phyloP scores from a whole-genome alignment of 306 rosid species.

The Cyamopsis tetragonoloba region DNA sequence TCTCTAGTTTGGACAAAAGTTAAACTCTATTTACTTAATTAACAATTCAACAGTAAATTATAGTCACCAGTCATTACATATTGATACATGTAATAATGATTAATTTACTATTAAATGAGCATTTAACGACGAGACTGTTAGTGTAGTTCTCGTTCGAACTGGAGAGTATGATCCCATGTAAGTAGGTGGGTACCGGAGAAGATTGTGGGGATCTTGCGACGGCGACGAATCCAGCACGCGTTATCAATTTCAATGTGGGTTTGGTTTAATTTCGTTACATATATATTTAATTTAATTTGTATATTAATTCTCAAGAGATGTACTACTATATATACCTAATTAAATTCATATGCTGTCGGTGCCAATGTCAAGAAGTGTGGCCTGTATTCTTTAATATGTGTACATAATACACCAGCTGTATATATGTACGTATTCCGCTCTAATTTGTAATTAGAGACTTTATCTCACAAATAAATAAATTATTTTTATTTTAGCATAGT shows the following conservation, averaged over 20 bases:
- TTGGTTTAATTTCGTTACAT: neutral
- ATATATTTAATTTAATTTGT: too few species aligned
- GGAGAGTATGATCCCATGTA: too few species aligned
- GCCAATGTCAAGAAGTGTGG: conserved; percentile 3
- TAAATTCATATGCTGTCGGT: conserved; percentile 10
- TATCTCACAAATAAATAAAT: neutral
- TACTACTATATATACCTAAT: neutral
- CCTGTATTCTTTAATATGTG: neutral
- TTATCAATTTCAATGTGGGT: neutral
- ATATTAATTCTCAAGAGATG: conserved; percentile 16
- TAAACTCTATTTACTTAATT: too few species aligned
- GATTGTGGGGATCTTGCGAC: conserved; percentile 12
- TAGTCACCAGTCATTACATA: too few species aligned
- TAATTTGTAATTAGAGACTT: too few species aligned
- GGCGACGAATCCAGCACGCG: conserved; percentile 27
- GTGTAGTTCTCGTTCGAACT: too few species aligned
- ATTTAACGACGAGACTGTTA: too few species aligned
- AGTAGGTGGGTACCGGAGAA: neutral
- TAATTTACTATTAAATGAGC: too few species aligned
- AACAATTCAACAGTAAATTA: too few species aligned
- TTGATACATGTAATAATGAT: too few species aligned
- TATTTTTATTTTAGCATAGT: neutral
- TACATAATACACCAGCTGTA: neutral
- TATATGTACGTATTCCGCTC: neutral
- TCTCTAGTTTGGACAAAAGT: too few species aligned